Base-by-base conservation (phyloP, 331 rosid genomes). In the Malus hybrid region DNA sequence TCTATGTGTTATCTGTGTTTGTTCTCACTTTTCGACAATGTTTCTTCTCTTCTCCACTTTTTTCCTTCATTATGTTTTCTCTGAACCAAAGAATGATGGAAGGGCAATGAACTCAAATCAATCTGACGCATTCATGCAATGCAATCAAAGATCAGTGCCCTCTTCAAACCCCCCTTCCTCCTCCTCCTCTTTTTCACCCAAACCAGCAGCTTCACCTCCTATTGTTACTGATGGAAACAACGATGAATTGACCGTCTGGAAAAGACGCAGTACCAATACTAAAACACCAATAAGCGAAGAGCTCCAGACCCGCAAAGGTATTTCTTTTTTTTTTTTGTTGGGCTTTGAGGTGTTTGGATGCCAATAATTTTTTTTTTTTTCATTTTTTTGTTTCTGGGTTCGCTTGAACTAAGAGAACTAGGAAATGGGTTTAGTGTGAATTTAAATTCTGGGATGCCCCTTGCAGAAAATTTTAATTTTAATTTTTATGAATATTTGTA, bases 121-220 rank as follows among this genome's bases (percentile, higher is more conserved):
- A 14, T 31, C 28, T 67, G 1, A 27, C 57, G 10, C 55, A 36
- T 19, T 64, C 55, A 73, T 88, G 88, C 96, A 71, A 86, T 90
- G 97, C 98, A 89, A 68, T 81, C 93, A 55, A 93, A 85, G 80
- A 93, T 93, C 85, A 84, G 75, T 20, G 19, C 85, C 60, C 87
- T 90, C 91, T 93, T 87, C 88, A 87, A 81, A 81, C 60, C 34
- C 34, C 24, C 24, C 24, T 24, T 24, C 24, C 24, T 24, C 78
- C 22, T 54, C 83, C 42, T 78, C 90, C 28, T 28, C 76, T 48
- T 75, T 81, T 44, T 78, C 82, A 75, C 20, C 48, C 76, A 46
- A 54, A 67, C 79, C 82, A 28, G 13, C 75, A 15, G 78, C 76
- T 74, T 74, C 74, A 48, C 50, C 54, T 61, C 78, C 67, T 10